Conservation (phyloP, 2,329 filamentous ascomycete species). For the Xylaria sp. region DNA sequence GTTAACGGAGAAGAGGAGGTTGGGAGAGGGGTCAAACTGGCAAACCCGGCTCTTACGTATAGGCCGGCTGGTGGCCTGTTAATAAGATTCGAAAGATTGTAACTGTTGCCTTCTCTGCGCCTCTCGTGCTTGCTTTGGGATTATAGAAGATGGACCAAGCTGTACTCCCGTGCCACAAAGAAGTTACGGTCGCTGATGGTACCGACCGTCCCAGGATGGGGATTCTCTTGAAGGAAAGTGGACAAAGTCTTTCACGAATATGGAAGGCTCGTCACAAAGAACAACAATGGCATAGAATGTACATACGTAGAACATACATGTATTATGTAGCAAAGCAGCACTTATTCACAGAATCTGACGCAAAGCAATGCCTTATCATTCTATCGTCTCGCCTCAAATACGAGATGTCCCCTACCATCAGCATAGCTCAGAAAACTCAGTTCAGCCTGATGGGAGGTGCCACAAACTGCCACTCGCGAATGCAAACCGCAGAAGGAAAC, state of each 20-base stretch:
- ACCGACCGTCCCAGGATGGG: no score
- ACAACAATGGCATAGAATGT: no score
- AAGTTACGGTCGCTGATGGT: no score
- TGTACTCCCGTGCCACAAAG: no score
- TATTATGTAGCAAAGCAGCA: slow-evolving; percentile 4
- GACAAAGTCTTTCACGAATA: neutral
- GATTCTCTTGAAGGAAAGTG: neutral
- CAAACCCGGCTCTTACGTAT: slow-evolving; percentile 34
- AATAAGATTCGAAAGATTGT: slow-evolving; percentile 32
- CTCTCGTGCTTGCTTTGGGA: no score
- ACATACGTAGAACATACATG: neutral
- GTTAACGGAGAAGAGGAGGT: slow-evolving; percentile 29
- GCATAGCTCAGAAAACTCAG: neutral
- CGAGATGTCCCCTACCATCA: neutral
- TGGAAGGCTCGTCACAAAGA: no score
- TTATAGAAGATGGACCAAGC: neutral
- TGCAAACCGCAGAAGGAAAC: neutral
- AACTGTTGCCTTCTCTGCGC: neutral
- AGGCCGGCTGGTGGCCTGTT: slow-evolving; percentile 31
- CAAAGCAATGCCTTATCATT: neutral
- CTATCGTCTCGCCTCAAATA: neutral
- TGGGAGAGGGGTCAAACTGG: slow-evolving; percentile 31
- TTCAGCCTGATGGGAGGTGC: no score
- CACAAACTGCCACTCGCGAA: neutral
- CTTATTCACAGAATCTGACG: neutral